Conservation (phyloP, 2,329 filamentous ascomycete genomes). For the Aspergillus carbonarius region DNA sequence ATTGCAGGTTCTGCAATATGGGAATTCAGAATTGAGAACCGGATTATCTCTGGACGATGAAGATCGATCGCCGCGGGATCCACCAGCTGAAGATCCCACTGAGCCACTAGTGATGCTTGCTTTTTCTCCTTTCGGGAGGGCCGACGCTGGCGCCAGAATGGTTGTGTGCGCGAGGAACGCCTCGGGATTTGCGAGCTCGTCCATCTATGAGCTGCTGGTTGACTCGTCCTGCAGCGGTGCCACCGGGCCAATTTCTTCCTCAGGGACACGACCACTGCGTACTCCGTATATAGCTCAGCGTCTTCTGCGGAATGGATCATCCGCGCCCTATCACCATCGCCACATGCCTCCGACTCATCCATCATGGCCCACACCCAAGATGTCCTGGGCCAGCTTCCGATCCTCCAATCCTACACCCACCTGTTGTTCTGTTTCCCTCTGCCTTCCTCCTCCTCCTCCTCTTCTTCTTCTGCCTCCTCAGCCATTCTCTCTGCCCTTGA, state of each 20-base stretch:
- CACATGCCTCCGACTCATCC: too few relatives aligned
- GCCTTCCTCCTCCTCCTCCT: neutral
- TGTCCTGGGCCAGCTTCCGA: conserved; percentile 23
- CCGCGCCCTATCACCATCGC: neutral
- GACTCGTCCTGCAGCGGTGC: neutral
- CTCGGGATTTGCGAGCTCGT: too few relatives aligned
- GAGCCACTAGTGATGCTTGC: conserved; percentile 1
- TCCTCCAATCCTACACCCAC: conserved; percentile 24
- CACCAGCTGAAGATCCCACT: neutral
- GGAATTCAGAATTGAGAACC: too few relatives aligned
- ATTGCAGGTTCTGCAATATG: neutral
- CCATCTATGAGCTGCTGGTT: neutral
- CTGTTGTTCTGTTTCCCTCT: conserved; percentile 21
- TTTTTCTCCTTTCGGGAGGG: neutral
- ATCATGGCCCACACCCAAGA: conserved; percentile 19
- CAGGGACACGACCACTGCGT: too few relatives aligned
- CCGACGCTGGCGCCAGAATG: conserved; percentile 6
- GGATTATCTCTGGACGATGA: too few relatives aligned
- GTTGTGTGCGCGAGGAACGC: too few relatives aligned
- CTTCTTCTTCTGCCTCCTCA: neutral
- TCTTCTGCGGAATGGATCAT: too few relatives aligned
- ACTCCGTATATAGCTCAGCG: too few relatives aligned
- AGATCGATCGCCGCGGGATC: neutral
- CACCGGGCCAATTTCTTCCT: too few relatives aligned
- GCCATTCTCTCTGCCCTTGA: conserved; percentile 8